Percentiles rank a stretch among this genome's conserved stretches.
These are phyloP conservation scores for Sporothrix brasiliensis DNA, from an alignment of 2,329 filamentous ascomycete genomes.

Conservation along the genomic window DNA sequence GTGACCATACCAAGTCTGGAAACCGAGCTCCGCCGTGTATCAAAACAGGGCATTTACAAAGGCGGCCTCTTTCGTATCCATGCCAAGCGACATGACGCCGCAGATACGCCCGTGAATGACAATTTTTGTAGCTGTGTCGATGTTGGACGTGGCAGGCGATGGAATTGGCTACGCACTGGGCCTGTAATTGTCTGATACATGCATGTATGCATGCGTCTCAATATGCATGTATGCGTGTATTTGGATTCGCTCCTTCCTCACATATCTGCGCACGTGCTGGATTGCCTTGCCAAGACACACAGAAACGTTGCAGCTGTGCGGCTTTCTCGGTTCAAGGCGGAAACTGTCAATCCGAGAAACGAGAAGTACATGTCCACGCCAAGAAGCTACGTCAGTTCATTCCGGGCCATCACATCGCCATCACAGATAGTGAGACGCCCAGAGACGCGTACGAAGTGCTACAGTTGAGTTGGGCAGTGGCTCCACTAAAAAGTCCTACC, in stretches of 20 bases:
- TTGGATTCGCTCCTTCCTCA: background rate
- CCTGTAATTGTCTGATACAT: background rate
- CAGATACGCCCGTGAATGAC: background rate
- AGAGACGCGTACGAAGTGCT: no score
- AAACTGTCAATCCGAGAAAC: background rate
- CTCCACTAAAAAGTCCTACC: slow-evolving; percentile 35
- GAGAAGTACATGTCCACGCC: background rate
- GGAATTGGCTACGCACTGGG: no score
- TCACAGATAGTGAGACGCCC: background rate
- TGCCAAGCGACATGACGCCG: background rate
- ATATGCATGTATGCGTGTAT: background rate
- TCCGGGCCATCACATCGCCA: background rate
- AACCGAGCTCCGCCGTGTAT: background rate
- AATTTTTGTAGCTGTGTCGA: background rate
- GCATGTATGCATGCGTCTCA: background rate
- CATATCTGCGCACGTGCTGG: slow-evolving; percentile 23
- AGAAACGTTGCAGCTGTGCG: background rate
- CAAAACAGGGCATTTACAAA: slow-evolving; percentile 11
- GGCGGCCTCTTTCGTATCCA: background rate
- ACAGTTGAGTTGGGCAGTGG: background rate
- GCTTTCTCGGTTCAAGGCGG: background rate
- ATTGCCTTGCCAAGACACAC: slow-evolving; percentile 28
- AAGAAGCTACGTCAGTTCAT: slow-evolving; percentile 15
- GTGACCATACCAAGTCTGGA: background rate
- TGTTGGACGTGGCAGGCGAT: background rate